These are phyloP conservation scores for Cladosporium sphaerospermum DNA, from an alignment of 2,329 filamentous ascomycete genomes.

Conservation along the genomic window DNA sequence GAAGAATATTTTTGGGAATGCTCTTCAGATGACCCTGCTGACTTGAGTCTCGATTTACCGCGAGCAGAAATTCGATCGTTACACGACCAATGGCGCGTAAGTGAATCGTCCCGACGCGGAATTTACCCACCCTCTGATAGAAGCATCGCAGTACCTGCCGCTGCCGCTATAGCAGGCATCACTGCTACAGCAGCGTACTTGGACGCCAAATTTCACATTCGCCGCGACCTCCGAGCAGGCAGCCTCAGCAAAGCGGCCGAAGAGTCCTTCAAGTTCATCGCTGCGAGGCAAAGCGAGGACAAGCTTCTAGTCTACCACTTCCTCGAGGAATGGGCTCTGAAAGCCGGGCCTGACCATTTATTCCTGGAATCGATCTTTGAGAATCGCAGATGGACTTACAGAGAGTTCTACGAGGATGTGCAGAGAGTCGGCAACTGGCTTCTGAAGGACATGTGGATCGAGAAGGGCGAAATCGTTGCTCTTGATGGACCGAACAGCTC, in stretches of 20 bases:
- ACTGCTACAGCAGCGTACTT: conserved; percentile 47
- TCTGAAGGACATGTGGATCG: conserved; percentile 46
- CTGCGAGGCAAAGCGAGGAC: conserved; percentile 15
- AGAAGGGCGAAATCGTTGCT: conserved; percentile 28
- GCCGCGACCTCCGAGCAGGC: conserved; percentile 49
- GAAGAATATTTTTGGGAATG: too few species aligned
- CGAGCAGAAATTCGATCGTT: too few species aligned
- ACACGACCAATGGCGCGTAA: too few species aligned
- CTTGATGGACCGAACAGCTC: conserved; percentile 30
- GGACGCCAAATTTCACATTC: conserved; percentile 63
- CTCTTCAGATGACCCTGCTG: too few species aligned
- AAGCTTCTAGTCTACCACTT: conserved; percentile 22
- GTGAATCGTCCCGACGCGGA: too few species aligned
- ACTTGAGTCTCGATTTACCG: too few species aligned
- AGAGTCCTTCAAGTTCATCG: conserved; percentile 20
- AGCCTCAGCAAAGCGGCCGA: conserved; percentile 18
- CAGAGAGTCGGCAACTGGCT: conserved; percentile 72
- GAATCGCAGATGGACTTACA: conserved; percentile 58
- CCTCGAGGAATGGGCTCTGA: conserved; percentile 21
- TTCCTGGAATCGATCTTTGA: conserved; percentile 24
- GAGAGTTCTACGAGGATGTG: conserved; percentile 60
- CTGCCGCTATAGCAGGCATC: conserved; percentile 16
- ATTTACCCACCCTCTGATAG: too few species aligned
- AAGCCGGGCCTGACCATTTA: conserved; percentile 17
- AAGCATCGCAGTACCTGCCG: too few species aligned